Evolutionary conservation across 2,329 filamentous ascomycete species (phyloP), one percentile per base, ranked within the genome.

Genomic region (Aspergillus sp.): DNA sequence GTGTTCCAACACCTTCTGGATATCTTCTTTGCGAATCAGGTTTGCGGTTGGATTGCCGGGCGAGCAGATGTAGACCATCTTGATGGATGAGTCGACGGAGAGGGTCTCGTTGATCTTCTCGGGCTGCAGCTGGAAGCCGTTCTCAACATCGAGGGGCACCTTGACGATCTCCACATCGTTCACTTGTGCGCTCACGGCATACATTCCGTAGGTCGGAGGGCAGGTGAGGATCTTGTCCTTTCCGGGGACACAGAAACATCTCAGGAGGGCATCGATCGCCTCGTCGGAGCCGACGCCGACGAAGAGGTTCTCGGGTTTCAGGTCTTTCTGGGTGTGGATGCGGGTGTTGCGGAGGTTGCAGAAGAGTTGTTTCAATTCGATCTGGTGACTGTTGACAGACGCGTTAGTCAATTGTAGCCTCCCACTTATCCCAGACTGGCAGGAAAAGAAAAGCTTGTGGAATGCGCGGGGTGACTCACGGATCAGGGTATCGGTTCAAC

Each of bases 161-260:
- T 88, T 90, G 62, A 95, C 87, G 21, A 97, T 84, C 43, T 81
- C 81, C 17, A 99, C 81, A 67, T 97, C 94, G 76, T 99, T 99
- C 61, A 97, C 88, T 69, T 95, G 88, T 1, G 94, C 94, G 5
- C 90, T 95, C 16, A 99, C 94, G 44, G 85, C 80, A 78, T 99
- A 99, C 94, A 99, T 99, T 75, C 94, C 94, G 71, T 99, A 99
- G 0, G 94, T 99, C 1, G 94, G 94, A 16, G 94, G 94, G 68
- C 93, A 97, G 40, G 91, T 93, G 32, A 99, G 82, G 68, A 99
- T 95, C 68, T 89, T 91, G 75, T 99, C 94, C 60, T 81, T 81
- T 43, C 88, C 90, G 1, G 94, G 94, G 1, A 85, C 78, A 75
- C 94, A 99, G 78, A 99, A 99, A 73, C 89, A 94, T 49, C 94